phyloP scores from a whole-genome alignment of 371 early-diverging fungal species.

The Mucor indicus region DNA sequence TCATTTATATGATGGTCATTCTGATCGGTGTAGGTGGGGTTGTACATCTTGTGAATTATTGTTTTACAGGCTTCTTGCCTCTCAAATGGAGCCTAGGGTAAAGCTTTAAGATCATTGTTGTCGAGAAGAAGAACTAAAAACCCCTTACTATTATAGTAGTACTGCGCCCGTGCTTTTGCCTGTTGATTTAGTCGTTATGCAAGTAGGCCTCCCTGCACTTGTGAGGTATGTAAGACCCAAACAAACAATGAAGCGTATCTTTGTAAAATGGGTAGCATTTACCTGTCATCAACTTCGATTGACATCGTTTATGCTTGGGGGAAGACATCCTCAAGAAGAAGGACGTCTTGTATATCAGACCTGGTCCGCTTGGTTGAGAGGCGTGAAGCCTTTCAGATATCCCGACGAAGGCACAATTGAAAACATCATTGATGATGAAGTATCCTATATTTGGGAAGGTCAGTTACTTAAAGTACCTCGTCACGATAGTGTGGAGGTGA shows the following conservation, averaged over 20 bases:
- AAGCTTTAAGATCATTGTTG: constrained; percentile 2
- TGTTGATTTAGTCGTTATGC: constrained; percentile 70
- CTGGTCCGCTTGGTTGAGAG: constrained; percentile 13
- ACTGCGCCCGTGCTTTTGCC: constrained; percentile 70
- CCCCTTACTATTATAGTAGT: constrained; percentile 25
- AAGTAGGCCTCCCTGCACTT: constrained; percentile 65
- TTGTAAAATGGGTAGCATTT: constrained; percentile 60
- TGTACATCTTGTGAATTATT: constrained; percentile 25
- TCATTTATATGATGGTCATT: constrained; percentile 77
- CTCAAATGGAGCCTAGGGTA: constrained; percentile 50
- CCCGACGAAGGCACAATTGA: constrained; percentile 48
- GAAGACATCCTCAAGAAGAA: constrained; percentile 58
- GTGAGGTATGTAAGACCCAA: constrained; percentile 53
- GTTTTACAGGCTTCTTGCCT: constrained; percentile 34
- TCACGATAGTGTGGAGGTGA: constrained; percentile 18
- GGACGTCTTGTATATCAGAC: constrained; percentile 15
- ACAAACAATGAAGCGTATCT: constrained; percentile 31
- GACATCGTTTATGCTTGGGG: constrained; percentile 81
- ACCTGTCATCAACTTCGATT: constrained; percentile 64
- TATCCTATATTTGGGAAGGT: constrained; percentile 34
- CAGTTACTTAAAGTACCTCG: constrained; percentile 59
- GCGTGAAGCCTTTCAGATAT: background rate
- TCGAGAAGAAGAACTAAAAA: background rate
- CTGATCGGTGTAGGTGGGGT: constrained; percentile 64
- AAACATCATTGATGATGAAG: constrained; percentile 40